Conservation (phyloP, 1,139 yeast genomes). For the Pichia sp. region DNA sequence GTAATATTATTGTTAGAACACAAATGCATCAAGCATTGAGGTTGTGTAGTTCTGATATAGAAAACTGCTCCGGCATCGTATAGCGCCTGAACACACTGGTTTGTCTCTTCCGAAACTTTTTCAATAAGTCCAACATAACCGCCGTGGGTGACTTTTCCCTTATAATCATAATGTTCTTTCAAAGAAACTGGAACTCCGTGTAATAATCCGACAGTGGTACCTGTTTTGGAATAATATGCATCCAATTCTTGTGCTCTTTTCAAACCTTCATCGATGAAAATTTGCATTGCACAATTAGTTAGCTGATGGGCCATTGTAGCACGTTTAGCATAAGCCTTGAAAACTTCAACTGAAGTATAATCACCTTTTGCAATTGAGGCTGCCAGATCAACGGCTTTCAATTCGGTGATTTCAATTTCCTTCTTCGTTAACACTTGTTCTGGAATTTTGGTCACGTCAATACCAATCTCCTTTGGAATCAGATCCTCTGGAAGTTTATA, state of each 20-base stretch:
- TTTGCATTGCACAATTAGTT: slow-evolving; percentile 48
- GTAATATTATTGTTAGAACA: slow-evolving; percentile 37
- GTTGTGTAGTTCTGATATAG: slow-evolving; percentile 38
- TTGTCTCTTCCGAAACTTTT: slow-evolving; percentile 32
- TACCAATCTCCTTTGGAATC: slow-evolving; percentile 16
- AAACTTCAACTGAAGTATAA: slow-evolving; percentile 37
- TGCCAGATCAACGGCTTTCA: slow-evolving; percentile 31
- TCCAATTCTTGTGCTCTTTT: slow-evolving; percentile 27
- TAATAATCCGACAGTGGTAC: slow-evolving; percentile 36
- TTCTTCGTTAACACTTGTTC: slow-evolving; percentile 26
- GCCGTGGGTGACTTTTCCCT: slow-evolving; percentile 47
- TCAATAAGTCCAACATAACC: slow-evolving; percentile 39
- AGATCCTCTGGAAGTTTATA: slow-evolving; percentile 16
- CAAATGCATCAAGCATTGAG: slow-evolving; percentile 36
- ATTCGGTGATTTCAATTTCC: slow-evolving; percentile 30
- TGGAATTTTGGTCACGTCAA: slow-evolving; percentile 29
- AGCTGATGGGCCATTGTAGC: slow-evolving; percentile 40
- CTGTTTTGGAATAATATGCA: slow-evolving; percentile 28
- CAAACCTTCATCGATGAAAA: slow-evolving; percentile 38
- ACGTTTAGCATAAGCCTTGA: slow-evolving; percentile 44
- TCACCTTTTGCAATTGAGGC: slow-evolving; percentile 28
- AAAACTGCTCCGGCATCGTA: slow-evolving; percentile 44
- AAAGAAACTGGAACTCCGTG: slow-evolving; percentile 47
- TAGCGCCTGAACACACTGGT: slow-evolving; percentile 42
- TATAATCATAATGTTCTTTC: slow-evolving; percentile 56